phyloP scores from a whole-genome alignment of 139 green algal species.

The Chlamydomonas eustigma region DNA sequence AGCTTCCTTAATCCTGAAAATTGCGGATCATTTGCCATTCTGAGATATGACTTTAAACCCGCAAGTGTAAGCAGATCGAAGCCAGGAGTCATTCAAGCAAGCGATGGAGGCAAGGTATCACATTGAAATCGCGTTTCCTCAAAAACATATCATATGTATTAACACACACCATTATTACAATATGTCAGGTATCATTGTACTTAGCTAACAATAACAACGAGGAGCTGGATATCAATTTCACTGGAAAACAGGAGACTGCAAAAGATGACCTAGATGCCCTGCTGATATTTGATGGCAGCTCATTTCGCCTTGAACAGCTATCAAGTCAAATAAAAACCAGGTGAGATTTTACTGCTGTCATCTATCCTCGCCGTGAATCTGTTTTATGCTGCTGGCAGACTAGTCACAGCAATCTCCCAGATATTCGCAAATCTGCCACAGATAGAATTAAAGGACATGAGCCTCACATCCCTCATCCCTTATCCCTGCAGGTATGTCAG shows the following conservation, averaged over 20 bases:
- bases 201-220: slow-evolving; percentile 7
- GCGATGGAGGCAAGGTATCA: background rate
- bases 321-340: slow-evolving; percentile 1
- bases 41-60: slow-evolving; percentile 9
- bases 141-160: no score
- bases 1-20: background rate
- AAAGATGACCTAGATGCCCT: slow-evolving; percentile 7
- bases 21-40: background rate
- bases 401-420: background rate
- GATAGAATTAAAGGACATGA: background rate
- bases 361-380: no score
- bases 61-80: background rate
- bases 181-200: slow-evolving; percentile 15
- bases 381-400: background rate
- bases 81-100: background rate
- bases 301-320: slow-evolving; percentile 7
- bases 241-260: background rate
- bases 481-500: background rate
- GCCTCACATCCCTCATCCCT: background rate
- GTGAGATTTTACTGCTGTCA: no score
- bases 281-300: slow-evolving; percentile 8
- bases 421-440: background rate
- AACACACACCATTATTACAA: no score
- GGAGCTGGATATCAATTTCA: background rate
- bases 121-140: no score